These are phyloP conservation scores for Lentinula boryana DNA, from an alignment of 768 basidiomycete genomes.

Conservation along the genomic window DNA sequence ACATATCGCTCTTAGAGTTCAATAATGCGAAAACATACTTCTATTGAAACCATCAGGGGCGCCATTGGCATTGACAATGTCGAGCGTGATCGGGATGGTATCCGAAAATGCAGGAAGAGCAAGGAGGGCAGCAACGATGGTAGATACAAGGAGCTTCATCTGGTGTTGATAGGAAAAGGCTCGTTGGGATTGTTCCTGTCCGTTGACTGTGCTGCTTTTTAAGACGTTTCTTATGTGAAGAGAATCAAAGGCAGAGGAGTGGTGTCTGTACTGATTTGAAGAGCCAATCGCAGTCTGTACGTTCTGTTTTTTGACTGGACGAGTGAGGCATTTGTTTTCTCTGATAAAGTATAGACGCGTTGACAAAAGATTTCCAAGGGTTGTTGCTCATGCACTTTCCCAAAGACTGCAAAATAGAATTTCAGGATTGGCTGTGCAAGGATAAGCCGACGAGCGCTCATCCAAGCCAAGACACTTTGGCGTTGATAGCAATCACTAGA, in stretches of 20 bases:
- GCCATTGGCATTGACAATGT: slow-evolving; percentile 31
- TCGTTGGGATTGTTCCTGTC: background rate
- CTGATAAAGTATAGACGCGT: background rate
- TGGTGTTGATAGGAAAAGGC: background rate
- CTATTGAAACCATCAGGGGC: slow-evolving; percentile 36
- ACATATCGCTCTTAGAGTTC: background rate
- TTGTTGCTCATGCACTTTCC: background rate
- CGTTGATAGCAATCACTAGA: background rate
- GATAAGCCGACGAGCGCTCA: background rate
- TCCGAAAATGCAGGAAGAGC: background rate
- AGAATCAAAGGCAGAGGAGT: too few species aligned
- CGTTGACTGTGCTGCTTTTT: background rate
- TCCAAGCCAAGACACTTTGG: background rate
- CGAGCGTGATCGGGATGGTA: slow-evolving; percentile 25
- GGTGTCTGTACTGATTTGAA: too few species aligned
- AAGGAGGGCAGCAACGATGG: background rate
- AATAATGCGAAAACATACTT: slow-evolving; percentile 13
- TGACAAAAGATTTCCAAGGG: background rate
- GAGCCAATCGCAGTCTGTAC: background rate
- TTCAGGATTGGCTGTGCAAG: background rate
- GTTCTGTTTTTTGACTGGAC: background rate
- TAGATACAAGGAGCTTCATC: background rate
- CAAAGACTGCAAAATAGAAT: background rate
- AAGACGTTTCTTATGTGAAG: slow-evolving; percentile 15
- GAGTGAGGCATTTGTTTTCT: background rate